Base-by-base conservation (phyloP, 306 rosid species). In the Cicer arietinum region DNA sequence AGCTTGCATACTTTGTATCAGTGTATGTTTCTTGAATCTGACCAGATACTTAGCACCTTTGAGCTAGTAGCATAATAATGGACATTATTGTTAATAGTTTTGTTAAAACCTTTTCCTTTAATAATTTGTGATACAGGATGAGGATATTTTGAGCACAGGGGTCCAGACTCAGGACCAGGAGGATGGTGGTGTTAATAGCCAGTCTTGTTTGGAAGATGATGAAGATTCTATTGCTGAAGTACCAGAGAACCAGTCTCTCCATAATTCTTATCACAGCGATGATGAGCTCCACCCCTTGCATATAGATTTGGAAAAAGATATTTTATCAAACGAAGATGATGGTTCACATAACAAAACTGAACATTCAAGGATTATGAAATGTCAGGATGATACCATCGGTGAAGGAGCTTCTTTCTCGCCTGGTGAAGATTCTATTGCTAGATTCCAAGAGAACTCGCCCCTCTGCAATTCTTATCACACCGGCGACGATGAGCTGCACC, bases 61-160 rank as follows among this genome's bases (percentile, higher is more conserved):
- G 37, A 71, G 11, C 13, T 47, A 12, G 58, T 46, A 4, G 13
- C 66, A 42, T 71, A 13, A 11, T 45, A 63, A 22, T 14, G 41
- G 30, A 40, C 69, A 30, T 37, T 60, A 74, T 79, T 77, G 9
- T 18, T 75, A 48, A 48, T 44, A 64, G 37, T 52, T 48, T 51
- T 83, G 76, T 71, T 65, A 48, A 78, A 77, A 77, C 63, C 7
- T 61, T 69, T 82, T 42, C 48, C 77, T 61, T n/a, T 81, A 86
- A 68, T 85, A 74, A 78, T 78, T 63, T 63, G 47, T 56, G 64
- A 48, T 74, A 62, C 84, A 89, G 96, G 93, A 83, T 64, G 85
- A 82, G 81, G 84, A 87, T 70, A 56, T 76, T 44, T 75, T 77
- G 76, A 84, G 75, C 77, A 83, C 77, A 16, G 84, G 72, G 76